phyloP scores from a whole-genome alignment of 768 basidiomycete species.

The Terana coerulea region DNA sequence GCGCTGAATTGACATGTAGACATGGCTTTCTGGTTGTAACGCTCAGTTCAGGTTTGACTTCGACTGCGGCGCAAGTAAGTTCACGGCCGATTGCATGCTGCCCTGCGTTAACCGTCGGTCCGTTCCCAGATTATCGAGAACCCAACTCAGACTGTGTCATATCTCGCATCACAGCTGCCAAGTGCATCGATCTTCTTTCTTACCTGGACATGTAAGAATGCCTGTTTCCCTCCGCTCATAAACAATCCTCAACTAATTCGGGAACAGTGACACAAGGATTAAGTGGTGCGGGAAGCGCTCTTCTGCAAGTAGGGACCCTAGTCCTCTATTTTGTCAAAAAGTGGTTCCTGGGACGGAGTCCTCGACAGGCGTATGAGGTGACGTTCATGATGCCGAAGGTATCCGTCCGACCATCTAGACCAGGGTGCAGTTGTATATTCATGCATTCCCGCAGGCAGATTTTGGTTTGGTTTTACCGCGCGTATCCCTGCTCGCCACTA shows the following conservation, averaged over 20 bases:
- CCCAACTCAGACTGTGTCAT: slow-evolving; percentile 40
- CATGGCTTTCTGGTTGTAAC: slow-evolving; percentile 76
- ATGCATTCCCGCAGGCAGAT: slow-evolving; percentile 34
- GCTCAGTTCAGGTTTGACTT: slow-evolving; percentile 55
- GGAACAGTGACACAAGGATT: slow-evolving; percentile 45
- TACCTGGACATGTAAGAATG: slow-evolving; percentile 47
- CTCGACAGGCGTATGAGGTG: slow-evolving; percentile 55
- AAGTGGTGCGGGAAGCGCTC: slow-evolving; percentile 46
- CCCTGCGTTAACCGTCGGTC: not conserved
- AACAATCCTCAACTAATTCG: not conserved
- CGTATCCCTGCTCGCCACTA: slow-evolving; percentile 49
- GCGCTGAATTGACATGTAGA: slow-evolving; percentile 23
- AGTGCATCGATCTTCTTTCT: slow-evolving; percentile 59
- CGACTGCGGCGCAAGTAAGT: slow-evolving; percentile 27
- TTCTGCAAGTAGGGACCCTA: slow-evolving; percentile 52
- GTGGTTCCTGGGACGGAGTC: slow-evolving; percentile 63
- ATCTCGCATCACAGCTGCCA: slow-evolving; percentile 49
- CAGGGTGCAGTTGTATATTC: not conserved
- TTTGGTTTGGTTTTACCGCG: slow-evolving; percentile 47
- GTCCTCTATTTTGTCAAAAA: slow-evolving; percentile 58
- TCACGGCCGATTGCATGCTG: no score
- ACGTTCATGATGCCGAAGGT: slow-evolving; percentile 51
- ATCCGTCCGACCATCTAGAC: no score
- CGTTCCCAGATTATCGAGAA: slow-evolving; percentile 35
- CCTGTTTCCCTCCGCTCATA: not conserved